Evolutionary conservation across 441 rosid species (phyloP), one percentile per base, ranked within the genome.

Genomic region (Rhodomyrtus psidioides): DNA sequence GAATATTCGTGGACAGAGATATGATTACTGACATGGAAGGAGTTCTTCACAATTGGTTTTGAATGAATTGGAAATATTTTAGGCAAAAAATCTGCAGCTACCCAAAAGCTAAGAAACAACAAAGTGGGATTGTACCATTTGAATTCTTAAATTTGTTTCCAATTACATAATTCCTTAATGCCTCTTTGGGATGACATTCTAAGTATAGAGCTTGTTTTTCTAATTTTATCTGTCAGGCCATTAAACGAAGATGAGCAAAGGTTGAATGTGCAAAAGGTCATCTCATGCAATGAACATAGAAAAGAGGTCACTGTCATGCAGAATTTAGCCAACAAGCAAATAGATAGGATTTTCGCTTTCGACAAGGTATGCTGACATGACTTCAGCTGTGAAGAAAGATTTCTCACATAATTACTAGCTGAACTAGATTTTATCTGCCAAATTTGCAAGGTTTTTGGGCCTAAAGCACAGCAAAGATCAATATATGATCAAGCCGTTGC

Each of bases 401-500:
- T 70, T 70, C 79, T 70, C 16, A 39, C 42, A 70, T 39, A 1
- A 42, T 59, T 15, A 42, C 39, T 5, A 55, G 62, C 82, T 76
- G 49, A 24, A 76, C 76, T 53, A 24, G 82, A 44, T 88, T 53
- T 70, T 83, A 12, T 55, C 34, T 74, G 53, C 60, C 84, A 82
- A 39, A 56, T 76, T 28, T 83, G 56, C 5, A 53, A 95, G 99
- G 99, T 97, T 84, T 97, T 97, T 90, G 99, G 98, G 39, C 98
- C 98, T n/a, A 96, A 94, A 87, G 91, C 98, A 49, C 98, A 95
- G 46, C 99, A 97, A 90, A 90, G 99, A 86, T 92, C 98, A 42
- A 95, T 97, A 53, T 96, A 95, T 85, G 99, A 95, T 65, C 99
- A 95, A 92, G 95, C 98, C 10, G 90, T 95, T 90, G 90, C 88